Conservation (phyloP, 1,139 yeast species). For the Geotrichum fermentans region DNA sequence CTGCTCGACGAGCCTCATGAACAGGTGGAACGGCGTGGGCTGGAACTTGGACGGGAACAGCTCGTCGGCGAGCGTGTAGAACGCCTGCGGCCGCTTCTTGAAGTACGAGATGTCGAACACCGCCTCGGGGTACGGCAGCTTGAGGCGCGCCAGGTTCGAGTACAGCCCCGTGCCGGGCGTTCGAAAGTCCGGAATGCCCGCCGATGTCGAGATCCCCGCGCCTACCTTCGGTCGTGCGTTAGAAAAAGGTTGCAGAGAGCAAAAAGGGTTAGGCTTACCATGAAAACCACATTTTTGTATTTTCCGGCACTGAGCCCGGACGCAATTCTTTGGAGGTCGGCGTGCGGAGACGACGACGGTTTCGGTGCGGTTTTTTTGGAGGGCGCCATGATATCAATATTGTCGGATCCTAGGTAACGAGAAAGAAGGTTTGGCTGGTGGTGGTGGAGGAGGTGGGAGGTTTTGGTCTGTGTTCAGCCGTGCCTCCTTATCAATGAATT, state of each 20-base stretch:
- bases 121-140: constrained; percentile 90
- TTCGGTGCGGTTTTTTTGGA: background rate
- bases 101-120: constrained; percentile 88
- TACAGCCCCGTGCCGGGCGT: constrained; percentile 89
- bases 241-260: background rate
- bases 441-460: background rate
- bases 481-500: too few species aligned
- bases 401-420: background rate
- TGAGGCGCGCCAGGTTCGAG: constrained; percentile 65
- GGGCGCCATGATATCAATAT: background rate
- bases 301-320: constrained; percentile 27
- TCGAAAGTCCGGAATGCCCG: constrained; percentile 94
- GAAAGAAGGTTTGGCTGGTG: background rate
- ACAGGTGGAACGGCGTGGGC: constrained; percentile 77
- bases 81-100: constrained; percentile 69
- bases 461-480: too few species aligned
- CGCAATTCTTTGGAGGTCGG: constrained; percentile 29
- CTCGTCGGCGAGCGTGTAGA: constrained; percentile 77
- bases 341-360: background rate
- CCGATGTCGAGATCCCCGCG: constrained; percentile 89
- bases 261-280: constrained; percentile 28
- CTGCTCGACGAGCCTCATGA: constrained; percentile 63
- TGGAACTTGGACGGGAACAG: constrained; percentile 80
- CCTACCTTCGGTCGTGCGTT: too few species aligned
- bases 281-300: constrained; percentile 35